These are phyloP conservation scores for Stagonosporopsis rhizophila DNA, from an alignment of 2,329 filamentous ascomycete species.

Conservation along the genomic window DNA sequence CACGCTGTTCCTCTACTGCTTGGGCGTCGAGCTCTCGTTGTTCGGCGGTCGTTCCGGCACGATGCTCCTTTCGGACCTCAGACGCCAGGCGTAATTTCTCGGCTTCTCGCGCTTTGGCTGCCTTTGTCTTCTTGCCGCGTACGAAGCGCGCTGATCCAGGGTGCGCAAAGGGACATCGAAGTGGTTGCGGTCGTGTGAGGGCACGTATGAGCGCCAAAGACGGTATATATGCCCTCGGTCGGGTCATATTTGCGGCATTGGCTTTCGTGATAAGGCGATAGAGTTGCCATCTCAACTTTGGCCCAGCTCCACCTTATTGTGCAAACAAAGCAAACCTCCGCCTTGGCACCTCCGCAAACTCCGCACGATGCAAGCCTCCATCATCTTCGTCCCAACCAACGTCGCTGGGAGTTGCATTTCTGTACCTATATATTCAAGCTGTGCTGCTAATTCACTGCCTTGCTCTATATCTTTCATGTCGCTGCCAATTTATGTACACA, in stretches of 20 bases:
- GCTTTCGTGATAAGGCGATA: background rate
- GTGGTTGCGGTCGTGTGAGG: slow-evolving; percentile 29
- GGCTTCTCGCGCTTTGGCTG: slow-evolving; percentile 18
- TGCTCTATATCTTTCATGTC: background rate
- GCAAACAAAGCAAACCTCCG: slow-evolving; percentile 24
- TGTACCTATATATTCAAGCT: background rate
- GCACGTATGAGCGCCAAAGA: slow-evolving; percentile 36
- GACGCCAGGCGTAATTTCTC: slow-evolving; percentile 1
- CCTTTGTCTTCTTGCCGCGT: slow-evolving; percentile 33
- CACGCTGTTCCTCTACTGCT: background rate
- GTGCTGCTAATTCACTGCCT: background rate
- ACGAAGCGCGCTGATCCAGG: slow-evolving; percentile 24
- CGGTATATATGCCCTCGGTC: slow-evolving; percentile 34
- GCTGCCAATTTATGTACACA: background rate
- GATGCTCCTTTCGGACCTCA: background rate
- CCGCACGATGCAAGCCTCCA: slow-evolving; percentile 11
- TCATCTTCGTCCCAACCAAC: no score
- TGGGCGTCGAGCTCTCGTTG: background rate
- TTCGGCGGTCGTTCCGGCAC: background rate
- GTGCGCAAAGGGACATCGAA: slow-evolving; percentile 28
- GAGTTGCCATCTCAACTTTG: slow-evolving; percentile 17
- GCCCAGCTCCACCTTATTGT: slow-evolving; percentile 10
- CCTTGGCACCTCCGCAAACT: slow-evolving; percentile 38
- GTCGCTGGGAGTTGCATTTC: no score
- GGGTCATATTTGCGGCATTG: slow-evolving; percentile 1